phyloP scores from a whole-genome alignment of 208 protist species.

The Angomonas deanei region DNA sequence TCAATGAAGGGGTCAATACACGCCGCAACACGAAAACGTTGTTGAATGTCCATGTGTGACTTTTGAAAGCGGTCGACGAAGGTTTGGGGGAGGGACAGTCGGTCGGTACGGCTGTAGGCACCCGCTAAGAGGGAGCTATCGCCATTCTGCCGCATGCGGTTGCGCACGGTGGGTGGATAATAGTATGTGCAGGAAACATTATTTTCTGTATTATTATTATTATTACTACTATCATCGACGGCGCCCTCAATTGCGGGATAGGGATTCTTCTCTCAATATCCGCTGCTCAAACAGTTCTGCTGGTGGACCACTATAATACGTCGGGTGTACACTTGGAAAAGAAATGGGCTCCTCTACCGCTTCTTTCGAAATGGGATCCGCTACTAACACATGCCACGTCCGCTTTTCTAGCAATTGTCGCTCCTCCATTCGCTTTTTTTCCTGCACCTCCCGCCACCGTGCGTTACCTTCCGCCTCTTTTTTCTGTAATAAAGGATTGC shows the following conservation, averaged over 20 bases:
- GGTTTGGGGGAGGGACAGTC: slow-evolving; percentile 8
- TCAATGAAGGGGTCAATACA: slow-evolving; percentile 72
- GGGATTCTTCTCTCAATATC: background rate
- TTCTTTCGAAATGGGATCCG: slow-evolving; percentile 39
- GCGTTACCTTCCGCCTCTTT: slow-evolving; percentile 27
- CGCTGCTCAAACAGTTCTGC: background rate
- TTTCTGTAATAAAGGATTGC: slow-evolving; percentile 29
- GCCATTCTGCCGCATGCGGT: slow-evolving; percentile 56
- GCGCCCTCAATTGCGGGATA: background rate
- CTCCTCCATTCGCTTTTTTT: slow-evolving; percentile 19
- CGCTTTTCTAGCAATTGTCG: slow-evolving; percentile 15
- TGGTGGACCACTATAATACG: slow-evolving; percentile 13
- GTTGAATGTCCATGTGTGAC: background rate
- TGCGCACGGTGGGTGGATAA: slow-evolving; percentile 17
- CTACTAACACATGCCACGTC: slow-evolving; percentile 54
- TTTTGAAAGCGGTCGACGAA: background rate
- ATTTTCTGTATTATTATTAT: background rate
- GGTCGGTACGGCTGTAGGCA: background rate
- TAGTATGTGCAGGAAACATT: slow-evolving; percentile 6
- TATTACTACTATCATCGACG: background rate
- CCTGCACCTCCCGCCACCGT: slow-evolving; percentile 16
- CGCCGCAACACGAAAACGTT: slow-evolving; percentile 30
- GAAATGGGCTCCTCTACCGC: slow-evolving; percentile 26
- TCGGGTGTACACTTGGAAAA: slow-evolving; percentile 51
- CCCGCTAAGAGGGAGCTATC: slow-evolving; percentile 52